Evolutionary conservation across 192 early-diverging fungal species (phyloP).

Genomic region (Coemansia sp.): DNA sequence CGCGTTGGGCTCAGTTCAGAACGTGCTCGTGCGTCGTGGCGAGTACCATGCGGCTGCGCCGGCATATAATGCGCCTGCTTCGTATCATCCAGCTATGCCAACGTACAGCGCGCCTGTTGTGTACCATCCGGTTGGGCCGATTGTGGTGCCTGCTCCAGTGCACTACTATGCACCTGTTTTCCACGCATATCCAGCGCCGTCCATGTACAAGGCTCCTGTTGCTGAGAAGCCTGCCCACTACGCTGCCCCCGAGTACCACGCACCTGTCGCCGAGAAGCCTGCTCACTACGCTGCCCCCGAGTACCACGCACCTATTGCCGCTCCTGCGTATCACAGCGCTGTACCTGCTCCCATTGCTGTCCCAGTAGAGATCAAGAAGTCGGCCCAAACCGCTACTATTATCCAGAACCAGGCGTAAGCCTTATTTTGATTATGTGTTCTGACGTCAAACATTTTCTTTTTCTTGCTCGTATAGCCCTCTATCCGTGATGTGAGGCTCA

Average conservation of each 20-base stretch:
- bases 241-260: not conserved
- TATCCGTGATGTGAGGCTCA: conserved; percentile 3
- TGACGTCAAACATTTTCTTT: not conserved
- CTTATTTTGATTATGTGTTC: not conserved
- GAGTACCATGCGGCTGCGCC: conserved; percentile 6
- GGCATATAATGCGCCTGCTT: conserved; percentile 1
- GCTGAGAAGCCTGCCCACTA: conserved; percentile 19
- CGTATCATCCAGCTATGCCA: conserved; percentile 5
- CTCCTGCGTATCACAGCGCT: not conserved
- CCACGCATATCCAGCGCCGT: conserved; percentile 1
- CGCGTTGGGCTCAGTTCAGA: conserved; percentile 21
- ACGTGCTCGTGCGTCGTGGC: conserved; percentile 20
- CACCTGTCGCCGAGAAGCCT: conserved; percentile 12
- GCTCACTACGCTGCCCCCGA: conserved; percentile 7
- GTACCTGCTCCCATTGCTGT: not conserved
- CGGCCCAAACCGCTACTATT: conserved; percentile 13
- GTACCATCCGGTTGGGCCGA: conserved; percentile 15
- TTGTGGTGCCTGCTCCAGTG: conserved; percentile 17
- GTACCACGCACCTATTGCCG: conserved; percentile 1
- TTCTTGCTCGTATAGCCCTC: not conserved
- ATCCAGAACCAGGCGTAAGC: conserved; percentile 18
- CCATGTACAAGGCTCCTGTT: conserved; percentile 11
- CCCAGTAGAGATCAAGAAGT: not conserved
- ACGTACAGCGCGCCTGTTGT: conserved; percentile 3
- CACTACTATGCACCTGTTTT: conserved; percentile 14